A percentile compares a stretch with the other conserved stretches of the same genome.
phyloP scores from a whole-genome alignment of 805 yeast genomes.

The Yamadazyma endophytica region DNA sequence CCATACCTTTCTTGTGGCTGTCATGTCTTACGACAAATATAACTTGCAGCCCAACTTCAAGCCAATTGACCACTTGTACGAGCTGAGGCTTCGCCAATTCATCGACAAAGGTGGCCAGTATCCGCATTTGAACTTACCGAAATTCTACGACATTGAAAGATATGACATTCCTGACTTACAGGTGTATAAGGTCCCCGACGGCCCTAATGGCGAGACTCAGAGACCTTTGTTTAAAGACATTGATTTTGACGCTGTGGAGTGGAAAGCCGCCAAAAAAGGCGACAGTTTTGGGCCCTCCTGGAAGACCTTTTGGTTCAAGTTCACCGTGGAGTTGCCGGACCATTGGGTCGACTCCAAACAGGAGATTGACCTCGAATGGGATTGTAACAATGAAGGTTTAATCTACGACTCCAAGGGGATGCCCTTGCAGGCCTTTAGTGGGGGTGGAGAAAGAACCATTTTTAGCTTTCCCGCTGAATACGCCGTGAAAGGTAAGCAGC shows the following conservation, averaged over 20 bases:
- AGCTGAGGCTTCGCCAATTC: slow-evolving; percentile 71
- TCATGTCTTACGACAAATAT: slow-evolving; percentile 17
- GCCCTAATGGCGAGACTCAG: slow-evolving; percentile 35
- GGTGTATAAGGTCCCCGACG: slow-evolving; percentile 72
- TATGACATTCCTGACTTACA: slow-evolving; percentile 47
- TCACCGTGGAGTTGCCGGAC: slow-evolving; percentile 60
- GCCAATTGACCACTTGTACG: slow-evolving; percentile 71
- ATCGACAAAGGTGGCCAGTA: slow-evolving; percentile 72
- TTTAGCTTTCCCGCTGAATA: slow-evolving; percentile 63
- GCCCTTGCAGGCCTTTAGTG: slow-evolving; percentile 82
- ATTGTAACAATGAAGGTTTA: slow-evolving; percentile 81
- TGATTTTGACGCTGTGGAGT: slow-evolving; percentile 45
- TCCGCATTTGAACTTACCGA: slow-evolving; percentile 67
- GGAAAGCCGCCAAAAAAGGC: slow-evolving; percentile 61
- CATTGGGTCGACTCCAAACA: slow-evolving; percentile 47
- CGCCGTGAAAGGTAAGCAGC: slow-evolving; percentile 47
- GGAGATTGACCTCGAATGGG: slow-evolving; percentile 72
- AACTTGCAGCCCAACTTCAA: slow-evolving; percentile 60
- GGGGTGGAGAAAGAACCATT: slow-evolving; percentile 76
- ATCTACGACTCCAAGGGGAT: slow-evolving; percentile 63
- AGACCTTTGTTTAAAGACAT: slow-evolving; percentile 61
- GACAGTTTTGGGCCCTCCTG: slow-evolving; percentile 90
- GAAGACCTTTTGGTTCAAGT: slow-evolving; percentile 93
- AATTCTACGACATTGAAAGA: slow-evolving; percentile 65
- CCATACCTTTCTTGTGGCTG: background rate